Evolutionary conservation across 108 stramenopile species (phyloP), one percentile per base, ranked within the genome.

Genomic region (Nannochloropsis oceanica): DNA sequence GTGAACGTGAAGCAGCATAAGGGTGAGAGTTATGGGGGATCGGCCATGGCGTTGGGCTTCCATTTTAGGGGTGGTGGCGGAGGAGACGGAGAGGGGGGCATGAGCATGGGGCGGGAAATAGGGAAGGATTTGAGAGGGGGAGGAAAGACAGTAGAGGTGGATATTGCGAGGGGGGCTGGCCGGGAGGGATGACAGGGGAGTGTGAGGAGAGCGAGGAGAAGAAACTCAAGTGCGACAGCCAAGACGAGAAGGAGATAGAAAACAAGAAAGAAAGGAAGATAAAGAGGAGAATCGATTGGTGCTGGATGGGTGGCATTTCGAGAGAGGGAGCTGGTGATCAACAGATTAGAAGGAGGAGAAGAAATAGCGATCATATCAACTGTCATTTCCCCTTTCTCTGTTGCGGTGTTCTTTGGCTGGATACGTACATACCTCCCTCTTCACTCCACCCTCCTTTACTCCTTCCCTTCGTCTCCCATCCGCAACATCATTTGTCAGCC

Each of bases 21-120:
- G 46, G 14, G 14, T 12, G 46, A 50, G 46, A 14, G 14, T 50
- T 12, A 50, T 50, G 46, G 46, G 46, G 46, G 13, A 14, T 13
- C 46, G 13, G 46, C 14, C 14, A 14, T 50, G 46, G 12, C 12
- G 46, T n/a, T n/a, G n/a, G n/a, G n/a, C n/a, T n/a, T n/a, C n/a
- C n/a, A n/a, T n/a, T 20, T 81, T 96, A 46, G 87, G 92, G 82
- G 86, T 82, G 18, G 91, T 96, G 25, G 84, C 44, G 24, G 88
- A 89, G 43, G 86, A 85, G 20, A 87, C 88, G 34, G 44, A 44
- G 25, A 13, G 46, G 46, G 46, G 13, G 46, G 46, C 46, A 14
- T 13, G 46, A 14, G 46, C 13, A 14, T 14, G 14, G n/a, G n/a
- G n/a, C n/a, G n/a, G n/a, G n/a, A n/a, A n/a, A n/a, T n/a, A n/a